Evolutionary conservation across 345 rosid species (phyloP).

Genomic region (Hypericum perforatum): DNA sequence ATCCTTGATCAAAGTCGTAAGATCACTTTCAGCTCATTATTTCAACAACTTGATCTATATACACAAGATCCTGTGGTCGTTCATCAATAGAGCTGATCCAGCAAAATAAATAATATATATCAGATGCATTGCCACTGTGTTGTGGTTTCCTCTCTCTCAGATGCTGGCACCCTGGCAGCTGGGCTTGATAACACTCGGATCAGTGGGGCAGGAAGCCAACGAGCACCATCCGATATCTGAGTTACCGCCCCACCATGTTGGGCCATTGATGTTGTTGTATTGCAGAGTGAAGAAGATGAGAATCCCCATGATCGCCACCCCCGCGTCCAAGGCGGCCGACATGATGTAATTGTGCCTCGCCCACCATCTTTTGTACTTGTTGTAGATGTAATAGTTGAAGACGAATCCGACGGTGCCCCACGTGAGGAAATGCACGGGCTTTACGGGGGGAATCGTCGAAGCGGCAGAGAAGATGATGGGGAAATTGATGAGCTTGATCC

Average conservation of each 20-base stretch:
- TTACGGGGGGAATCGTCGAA: constrained; percentile 45
- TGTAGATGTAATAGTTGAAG: constrained; percentile 59
- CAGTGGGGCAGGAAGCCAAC: too few relatives aligned
- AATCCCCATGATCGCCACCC: constrained; percentile 59
- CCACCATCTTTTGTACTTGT: constrained; percentile 60
- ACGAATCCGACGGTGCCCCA: constrained; percentile 59
- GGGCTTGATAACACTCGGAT: too few relatives aligned
- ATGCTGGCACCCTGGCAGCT: too few relatives aligned
- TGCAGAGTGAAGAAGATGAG: constrained; percentile 53
- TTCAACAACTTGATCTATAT: too few relatives aligned
- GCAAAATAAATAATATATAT: too few relatives aligned
- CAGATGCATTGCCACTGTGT: too few relatives aligned
- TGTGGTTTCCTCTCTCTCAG: too few relatives aligned
- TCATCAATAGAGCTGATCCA: too few relatives aligned
- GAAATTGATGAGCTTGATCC: constrained; percentile 46
- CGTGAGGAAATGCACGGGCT: constrained; percentile 44
- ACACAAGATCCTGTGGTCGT: too few relatives aligned
- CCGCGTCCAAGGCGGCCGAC: constrained; percentile 79
- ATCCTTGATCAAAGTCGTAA: too few relatives aligned
- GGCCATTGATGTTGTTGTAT: constrained; percentile 36
- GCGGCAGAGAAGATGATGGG: constrained; percentile 49
- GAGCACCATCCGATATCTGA: too few relatives aligned
- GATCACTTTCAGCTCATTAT: too few relatives aligned
- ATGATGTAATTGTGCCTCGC: constrained; percentile 56
- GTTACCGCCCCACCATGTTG: constrained; percentile 60